Conservation (phyloP, 1,284 basidiomycete genomes). For the Trametes sp. region DNA sequence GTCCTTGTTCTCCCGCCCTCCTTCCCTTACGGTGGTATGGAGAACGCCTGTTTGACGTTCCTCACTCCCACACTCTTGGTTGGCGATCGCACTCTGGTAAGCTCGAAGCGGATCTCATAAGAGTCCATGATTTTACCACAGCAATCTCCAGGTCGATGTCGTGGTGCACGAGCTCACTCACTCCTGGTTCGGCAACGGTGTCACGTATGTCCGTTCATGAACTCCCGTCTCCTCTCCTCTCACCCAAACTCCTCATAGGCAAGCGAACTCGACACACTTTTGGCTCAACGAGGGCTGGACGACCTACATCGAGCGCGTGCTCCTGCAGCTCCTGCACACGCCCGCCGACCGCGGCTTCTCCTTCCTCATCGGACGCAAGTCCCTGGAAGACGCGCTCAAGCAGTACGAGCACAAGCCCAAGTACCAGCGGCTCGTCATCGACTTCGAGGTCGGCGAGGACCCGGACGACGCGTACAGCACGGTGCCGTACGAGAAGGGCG, state of each 20-base stretch:
- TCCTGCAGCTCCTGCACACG: constrained; percentile 79
- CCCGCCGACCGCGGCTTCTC: constrained; percentile 85
- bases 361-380: constrained; percentile 68
- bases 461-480: constrained; percentile 84
- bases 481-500: constrained; percentile 80
- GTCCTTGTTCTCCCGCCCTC: constrained; percentile 92
- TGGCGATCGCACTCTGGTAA: constrained; percentile 82
- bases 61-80: constrained; percentile 87
- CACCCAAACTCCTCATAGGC: constrained; percentile 47
- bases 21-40: constrained; percentile 94
- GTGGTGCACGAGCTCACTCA: constrained; percentile 83
- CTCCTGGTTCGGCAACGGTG: constrained; percentile 89
- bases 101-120: background rate
- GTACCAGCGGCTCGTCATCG: constrained; percentile 88
- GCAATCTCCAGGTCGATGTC: constrained; percentile 77
- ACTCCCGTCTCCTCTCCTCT: background rate
- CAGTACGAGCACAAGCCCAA: constrained; percentile 66
- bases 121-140: too few relatives aligned
- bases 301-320: constrained; percentile 90
- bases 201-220: constrained; percentile 60
- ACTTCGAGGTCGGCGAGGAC: constrained; percentile 86
- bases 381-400: constrained; percentile 76
- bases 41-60: constrained; percentile 88
- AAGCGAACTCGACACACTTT: constrained; percentile 79
- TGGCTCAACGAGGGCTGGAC: constrained; percentile 97